Evolutionary conservation across 129 eudicot genomes (phyloP).

Genomic region (Sambucus nigra): DNA sequence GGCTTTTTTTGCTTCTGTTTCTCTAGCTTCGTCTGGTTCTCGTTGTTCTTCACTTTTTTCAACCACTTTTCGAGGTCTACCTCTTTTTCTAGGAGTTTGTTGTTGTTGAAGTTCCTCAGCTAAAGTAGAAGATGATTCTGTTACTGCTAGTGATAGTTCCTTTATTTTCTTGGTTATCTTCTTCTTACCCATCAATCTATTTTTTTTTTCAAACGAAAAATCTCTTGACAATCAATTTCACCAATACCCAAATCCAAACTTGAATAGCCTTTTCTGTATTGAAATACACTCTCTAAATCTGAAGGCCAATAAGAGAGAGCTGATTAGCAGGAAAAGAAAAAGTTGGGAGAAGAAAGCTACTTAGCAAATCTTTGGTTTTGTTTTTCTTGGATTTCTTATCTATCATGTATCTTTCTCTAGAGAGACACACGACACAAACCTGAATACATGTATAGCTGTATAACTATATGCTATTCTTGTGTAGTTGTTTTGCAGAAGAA

Average conservation of each 20-base stretch:
- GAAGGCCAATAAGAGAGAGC: no score
- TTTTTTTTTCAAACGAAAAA: not conserved
- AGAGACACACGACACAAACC: no score
- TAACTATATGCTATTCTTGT: no score
- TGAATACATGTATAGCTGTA: not conserved
- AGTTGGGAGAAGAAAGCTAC: not conserved
- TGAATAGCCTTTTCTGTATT: no score
- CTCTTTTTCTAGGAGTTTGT: conserved; percentile 55
- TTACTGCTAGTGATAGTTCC: conserved; percentile 38
- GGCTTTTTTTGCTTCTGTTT: conserved; percentile 22
- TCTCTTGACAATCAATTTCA: not conserved
- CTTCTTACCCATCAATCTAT: conserved; percentile 71
- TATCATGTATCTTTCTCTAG: not conserved
- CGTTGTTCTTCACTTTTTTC: conserved; percentile 26
- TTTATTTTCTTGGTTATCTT: conserved; percentile 36
- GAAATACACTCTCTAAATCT: no score
- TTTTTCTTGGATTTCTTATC: not conserved
- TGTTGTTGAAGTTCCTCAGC: conserved; percentile 29
- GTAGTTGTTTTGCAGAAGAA: conserved; percentile 1
- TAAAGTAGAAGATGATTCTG: conserved; percentile 49
- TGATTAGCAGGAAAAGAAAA: not conserved
- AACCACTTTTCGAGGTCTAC: conserved; percentile 58
- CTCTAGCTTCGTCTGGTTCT: conserved; percentile 19
- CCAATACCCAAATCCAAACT: not conserved
- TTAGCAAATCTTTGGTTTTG: not conserved